Base-by-base conservation (phyloP, 2,329 filamentous ascomycete species). In the Epichloe uncinata region DNA sequence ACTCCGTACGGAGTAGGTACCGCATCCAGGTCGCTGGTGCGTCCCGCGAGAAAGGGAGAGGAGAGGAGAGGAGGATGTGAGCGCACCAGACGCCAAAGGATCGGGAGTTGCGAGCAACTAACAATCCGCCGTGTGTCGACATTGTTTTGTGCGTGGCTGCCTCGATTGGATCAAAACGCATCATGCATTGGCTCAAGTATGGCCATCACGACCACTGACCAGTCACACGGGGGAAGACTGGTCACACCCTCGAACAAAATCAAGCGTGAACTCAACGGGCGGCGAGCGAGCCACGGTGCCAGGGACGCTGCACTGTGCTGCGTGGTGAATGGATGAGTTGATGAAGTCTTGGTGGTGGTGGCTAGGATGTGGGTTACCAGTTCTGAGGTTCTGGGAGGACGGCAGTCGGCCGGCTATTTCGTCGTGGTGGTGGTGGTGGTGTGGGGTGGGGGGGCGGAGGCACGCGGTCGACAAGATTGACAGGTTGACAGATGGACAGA, bases 361-460 rank as follows among this genome's bases (percentile, higher is more conserved):
- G 26, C 46, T 13, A 35, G 38, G 38, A 42, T 48, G 30, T 33
- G 15, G 3, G 26, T 42, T 48, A 40, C 46, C 46, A 42, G 46
- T 26, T 42, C 46, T 48, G 46, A 41, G 46, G 46, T 37, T 42
- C 46, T 18, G 38, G 46, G 38, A 41, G 26, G 37, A 36, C 46
- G 26, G 46, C 26, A 26, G 46, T 41, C 41, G 41, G 13, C n/a
- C 26, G 13, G 26, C 26, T 30, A 30, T 26, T 43, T 26, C 2
- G 22, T 26, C 2, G 22, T 26, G 22, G 22, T 22, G 22, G 22
- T 22, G 22, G 22, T n/a, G 4, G 22, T 7, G 22, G 5, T 5
- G 22, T 7, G 22, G 5, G 22, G 22, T 2, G 22, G 22, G 6
- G 22, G 8, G 22, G 41, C 2, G 41, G 26, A 9, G 8, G 26